Percentiles rank a stretch among this genome's conserved stretches.
phyloP scores from a whole-genome alignment of 164 flowering plant genomes.

The Dillenia suffruticosa region DNA sequence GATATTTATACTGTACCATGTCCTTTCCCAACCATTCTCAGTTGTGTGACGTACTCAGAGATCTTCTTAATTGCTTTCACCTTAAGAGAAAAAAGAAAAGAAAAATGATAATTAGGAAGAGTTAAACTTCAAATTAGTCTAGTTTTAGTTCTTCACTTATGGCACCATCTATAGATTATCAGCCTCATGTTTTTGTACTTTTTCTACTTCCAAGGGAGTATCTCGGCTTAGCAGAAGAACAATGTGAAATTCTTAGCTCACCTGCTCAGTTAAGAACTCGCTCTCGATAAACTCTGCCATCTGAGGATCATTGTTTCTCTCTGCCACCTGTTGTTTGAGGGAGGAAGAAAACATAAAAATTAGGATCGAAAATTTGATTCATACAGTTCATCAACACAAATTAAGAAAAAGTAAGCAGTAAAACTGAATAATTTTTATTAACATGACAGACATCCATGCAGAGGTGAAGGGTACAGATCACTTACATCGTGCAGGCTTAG shows the following conservation, averaged over 20 bases:
- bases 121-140: too few species aligned
- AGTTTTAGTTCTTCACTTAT: not conserved
- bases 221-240: too few species aligned
- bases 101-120: not conserved
- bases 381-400: not conserved
- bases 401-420: not conserved
- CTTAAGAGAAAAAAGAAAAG: constrained; percentile 23
- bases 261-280: constrained; percentile 80
- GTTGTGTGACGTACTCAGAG: constrained; percentile 63
- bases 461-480: not conserved
- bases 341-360: not conserved
- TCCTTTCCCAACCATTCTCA: constrained; percentile 35
- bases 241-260: constrained; percentile 7
- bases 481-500: constrained; percentile 45
- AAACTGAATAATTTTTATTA: too few species aligned
- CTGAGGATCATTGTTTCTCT: constrained; percentile 54
- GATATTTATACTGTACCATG: constrained; percentile 15
- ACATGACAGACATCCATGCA: too few species aligned
- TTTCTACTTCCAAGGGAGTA: too few species aligned
- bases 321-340: constrained; percentile 56
- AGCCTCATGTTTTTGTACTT: too few species aligned
- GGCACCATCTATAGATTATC: too few species aligned
- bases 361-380: too few species aligned
- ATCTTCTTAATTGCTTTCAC: constrained; percentile 84
- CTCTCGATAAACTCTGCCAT: constrained; percentile 75